Percentiles rank a stretch among this genome's conserved stretches.
Evolutionary conservation across 257 asterid genomes (phyloP).

Genomic region (Scutellaria barbata): DNA sequence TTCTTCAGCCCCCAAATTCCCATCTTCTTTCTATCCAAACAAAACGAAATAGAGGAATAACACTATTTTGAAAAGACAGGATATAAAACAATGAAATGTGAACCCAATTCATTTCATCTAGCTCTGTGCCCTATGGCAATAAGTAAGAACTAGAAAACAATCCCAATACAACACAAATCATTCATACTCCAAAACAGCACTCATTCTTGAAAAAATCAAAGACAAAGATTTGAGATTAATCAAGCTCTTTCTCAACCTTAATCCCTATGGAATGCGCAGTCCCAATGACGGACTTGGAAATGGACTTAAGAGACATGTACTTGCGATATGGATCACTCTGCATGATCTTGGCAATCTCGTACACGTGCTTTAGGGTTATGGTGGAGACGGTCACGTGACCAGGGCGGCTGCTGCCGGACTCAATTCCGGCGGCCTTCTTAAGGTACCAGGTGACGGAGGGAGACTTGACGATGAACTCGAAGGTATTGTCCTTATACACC

Average conservation of each 20-base stretch:
- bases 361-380: slow-evolving; percentile 74
- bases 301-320: slow-evolving; percentile 78
- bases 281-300: slow-evolving; percentile 78
- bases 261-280: slow-evolving; percentile 89
- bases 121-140: no score
- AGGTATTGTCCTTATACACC: slow-evolving; percentile 79
- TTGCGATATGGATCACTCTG: slow-evolving; percentile 80
- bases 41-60: no score
- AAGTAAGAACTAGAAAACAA: no score
- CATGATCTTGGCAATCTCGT: slow-evolving; percentile 89
- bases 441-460: slow-evolving; percentile 87
- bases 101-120: no score
- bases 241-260: slow-evolving; percentile 76
- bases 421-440: slow-evolving; percentile 89
- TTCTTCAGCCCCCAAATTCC: no score
- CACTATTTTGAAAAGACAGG: no score
- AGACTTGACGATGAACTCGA: slow-evolving; percentile 78
- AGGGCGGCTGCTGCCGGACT: slow-evolving; percentile 73
- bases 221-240: slow-evolving; percentile 33
- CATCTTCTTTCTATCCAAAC: no score
- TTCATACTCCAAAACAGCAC: no score
- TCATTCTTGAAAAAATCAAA: not conserved
- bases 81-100: no score
- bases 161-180: no score
- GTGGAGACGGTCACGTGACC: slow-evolving; percentile 75